These are phyloP conservation scores for Aspergillus fijiensis DNA, from an alignment of 2,329 filamentous ascomycete species.

Conservation along the genomic window DNA sequence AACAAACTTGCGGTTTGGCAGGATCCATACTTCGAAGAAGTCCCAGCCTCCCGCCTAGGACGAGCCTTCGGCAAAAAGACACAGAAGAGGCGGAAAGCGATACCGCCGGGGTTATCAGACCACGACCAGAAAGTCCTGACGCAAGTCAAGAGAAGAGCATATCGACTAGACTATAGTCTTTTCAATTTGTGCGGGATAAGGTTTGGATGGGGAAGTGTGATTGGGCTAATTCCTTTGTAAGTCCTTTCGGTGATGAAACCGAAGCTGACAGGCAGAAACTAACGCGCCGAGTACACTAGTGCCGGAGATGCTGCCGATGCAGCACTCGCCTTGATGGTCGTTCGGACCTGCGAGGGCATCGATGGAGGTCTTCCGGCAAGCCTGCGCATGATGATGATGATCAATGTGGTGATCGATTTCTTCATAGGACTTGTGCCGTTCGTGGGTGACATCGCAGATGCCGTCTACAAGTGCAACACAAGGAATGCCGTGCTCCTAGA, in stretches of 20 bases:
- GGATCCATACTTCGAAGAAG: constrained; percentile 87
- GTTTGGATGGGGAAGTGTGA: constrained; percentile 86
- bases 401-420: constrained; percentile 65
- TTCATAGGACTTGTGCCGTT: constrained; percentile 53
- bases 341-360: constrained; percentile 69
- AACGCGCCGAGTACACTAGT: constrained; percentile 40
- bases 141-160: constrained; percentile 80
- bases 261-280: neutral
- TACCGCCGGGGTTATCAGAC: constrained; percentile 77
- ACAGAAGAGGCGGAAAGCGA: constrained; percentile 81
- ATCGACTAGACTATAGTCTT: constrained; percentile 78
- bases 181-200: constrained; percentile 78
- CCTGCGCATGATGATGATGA: constrained; percentile 69
- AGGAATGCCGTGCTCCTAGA: constrained; percentile 49
- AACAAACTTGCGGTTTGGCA: constrained; percentile 39
- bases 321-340: constrained; percentile 71
- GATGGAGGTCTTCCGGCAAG: constrained; percentile 67
- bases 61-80: constrained; percentile 67
- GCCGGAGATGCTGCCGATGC: constrained; percentile 74
- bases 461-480: constrained; percentile 50
- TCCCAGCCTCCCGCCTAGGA: constrained; percentile 69
- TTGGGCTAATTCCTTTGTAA: constrained; percentile 79
- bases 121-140: constrained; percentile 81
- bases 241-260: constrained; percentile 39
- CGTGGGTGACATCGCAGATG: constrained; percentile 50